These are phyloP conservation scores for Neurospora sp. DNA, from an alignment of 495 filamentous ascomycete genomes.

Conservation along the genomic window DNA sequence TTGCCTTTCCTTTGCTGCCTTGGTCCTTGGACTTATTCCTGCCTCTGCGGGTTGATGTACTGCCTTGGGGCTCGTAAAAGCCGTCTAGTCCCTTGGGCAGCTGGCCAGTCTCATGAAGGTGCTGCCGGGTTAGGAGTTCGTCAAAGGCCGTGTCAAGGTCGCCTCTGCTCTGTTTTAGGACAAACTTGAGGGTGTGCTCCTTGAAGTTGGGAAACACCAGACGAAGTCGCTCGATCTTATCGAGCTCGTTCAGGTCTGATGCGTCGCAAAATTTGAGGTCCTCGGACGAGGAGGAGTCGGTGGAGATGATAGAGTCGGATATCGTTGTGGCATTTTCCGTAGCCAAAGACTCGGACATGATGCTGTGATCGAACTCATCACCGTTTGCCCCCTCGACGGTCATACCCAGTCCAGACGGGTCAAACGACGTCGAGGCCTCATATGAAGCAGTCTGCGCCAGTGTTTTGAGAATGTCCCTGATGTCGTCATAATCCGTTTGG, in stretches of 20 bases:
- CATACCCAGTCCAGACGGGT: constrained; percentile 59
- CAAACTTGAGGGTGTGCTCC: constrained; percentile 49
- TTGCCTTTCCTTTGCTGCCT: neutral
- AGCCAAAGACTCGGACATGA: constrained; percentile 1
- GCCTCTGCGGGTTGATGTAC: constrained; percentile 32
- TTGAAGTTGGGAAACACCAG: constrained; percentile 64
- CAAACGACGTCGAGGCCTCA: constrained; percentile 57
- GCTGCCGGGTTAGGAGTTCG: constrained; percentile 65
- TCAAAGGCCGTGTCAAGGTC: constrained; percentile 65
- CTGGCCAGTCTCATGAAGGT: constrained; percentile 51
- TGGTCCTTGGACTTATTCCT: constrained; percentile 18
- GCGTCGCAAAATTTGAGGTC: constrained; percentile 27
- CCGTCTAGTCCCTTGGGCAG: constrained; percentile 69
- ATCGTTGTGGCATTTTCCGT: constrained; percentile 17
- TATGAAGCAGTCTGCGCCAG: constrained; percentile 50
- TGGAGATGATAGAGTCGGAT: constrained; percentile 14
- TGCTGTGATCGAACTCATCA: constrained; percentile 5
- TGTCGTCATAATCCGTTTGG: constrained; percentile 53
- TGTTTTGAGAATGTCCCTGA: constrained; percentile 44
- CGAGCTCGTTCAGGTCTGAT: constrained; percentile 37
- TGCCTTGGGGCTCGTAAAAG: constrained; percentile 46
- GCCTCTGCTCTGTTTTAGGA: constrained; percentile 52
- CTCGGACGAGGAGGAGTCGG: constrained; percentile 10
- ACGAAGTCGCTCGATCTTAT: constrained; percentile 45
- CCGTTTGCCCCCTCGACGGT: constrained; percentile 1